phyloP scores from a whole-genome alignment of 2,329 filamentous ascomycete species.

The Calonectria fujianensis region DNA sequence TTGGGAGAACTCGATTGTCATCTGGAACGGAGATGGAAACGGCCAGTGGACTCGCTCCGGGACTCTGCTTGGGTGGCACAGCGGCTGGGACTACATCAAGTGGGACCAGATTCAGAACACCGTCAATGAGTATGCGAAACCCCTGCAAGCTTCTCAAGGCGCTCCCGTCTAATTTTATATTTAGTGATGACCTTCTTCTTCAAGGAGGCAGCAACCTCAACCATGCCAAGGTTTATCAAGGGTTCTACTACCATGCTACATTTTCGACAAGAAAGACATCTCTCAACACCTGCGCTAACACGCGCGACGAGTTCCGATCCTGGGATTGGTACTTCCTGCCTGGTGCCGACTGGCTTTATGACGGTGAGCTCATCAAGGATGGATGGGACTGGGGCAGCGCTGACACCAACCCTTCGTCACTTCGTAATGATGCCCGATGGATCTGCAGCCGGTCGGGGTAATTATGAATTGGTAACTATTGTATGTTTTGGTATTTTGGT shows the following conservation, averaged over 20 bases:
- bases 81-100: slow-evolving; percentile 31
- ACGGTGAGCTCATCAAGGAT: slow-evolving; percentile 35
- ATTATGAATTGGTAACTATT: not conserved
- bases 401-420: slow-evolving; percentile 36
- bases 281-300: slow-evolving; percentile 32
- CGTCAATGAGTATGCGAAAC: slow-evolving; percentile 43
- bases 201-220: slow-evolving; percentile 34
- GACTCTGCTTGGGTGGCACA: slow-evolving; percentile 35
- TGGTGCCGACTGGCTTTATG: slow-evolving; percentile 22
- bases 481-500: not conserved
- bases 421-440: slow-evolving; percentile 31
- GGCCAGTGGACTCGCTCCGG: slow-evolving; percentile 42
- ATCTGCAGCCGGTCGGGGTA: slow-evolving; percentile 26
- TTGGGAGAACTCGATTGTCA: slow-evolving; percentile 51
- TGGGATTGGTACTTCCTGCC: slow-evolving; percentile 40
- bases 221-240: slow-evolving; percentile 40
- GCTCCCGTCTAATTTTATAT: not conserved
- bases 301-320: slow-evolving; percentile 34
- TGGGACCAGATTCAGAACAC: slow-evolving; percentile 50
- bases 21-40: slow-evolving; percentile 44
- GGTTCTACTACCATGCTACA: slow-evolving; percentile 38
- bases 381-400: slow-evolving; percentile 36
- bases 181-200: slow-evolving; percentile 22
- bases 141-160: not conserved
- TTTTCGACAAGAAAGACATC: slow-evolving; percentile 37